Base-by-base conservation (phyloP, 495 filamentous ascomycete species). In the Oidiodendron maius region DNA sequence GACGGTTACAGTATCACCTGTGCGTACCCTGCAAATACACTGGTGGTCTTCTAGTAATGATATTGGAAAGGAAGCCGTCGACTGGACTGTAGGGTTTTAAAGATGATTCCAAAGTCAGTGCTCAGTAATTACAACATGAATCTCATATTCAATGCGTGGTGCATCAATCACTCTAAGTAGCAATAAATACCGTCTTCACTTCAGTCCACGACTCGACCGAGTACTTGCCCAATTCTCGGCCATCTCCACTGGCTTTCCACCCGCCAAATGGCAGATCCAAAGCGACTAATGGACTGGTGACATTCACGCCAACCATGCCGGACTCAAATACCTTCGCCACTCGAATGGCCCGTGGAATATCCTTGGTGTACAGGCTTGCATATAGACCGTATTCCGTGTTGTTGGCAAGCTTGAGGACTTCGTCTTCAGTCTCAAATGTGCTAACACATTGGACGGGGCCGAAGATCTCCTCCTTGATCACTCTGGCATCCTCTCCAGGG, bases 241-340 rank as follows among this genome's bases (percentile, higher is more conserved):
- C 57, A 20, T 35, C 39, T 21, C 57, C 57, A 40, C 42, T 50
- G n/a, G 45, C 46, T 24, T 60, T 60, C 13, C 23, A 51, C 5
- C 57, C 57, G 11, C 57, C 57, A 38, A 60, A 60, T 5, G 57
- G 57, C 40, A 50, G 36, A 45, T 57, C 54, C 28, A 38, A 35
- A 15, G 26, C 40, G 1, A 23, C 34, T 2, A 41, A 46, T 0
- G 69, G 73, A 40, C 44, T 48, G 13, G 49, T 46, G 22, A 39
- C 44, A 60, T 96, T 96, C 58, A 95, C 90, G 59, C 94, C 89
- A 21, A 96, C 85, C 18, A 83, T 84, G 21, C 91, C 91, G 2
- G 84, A 81, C 64, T 91, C 79, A 24, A 95, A 76, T 59, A 78
- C 70, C 59, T 78, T 82, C 30, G 88, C 80, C 32, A 95, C 71